Base-by-base conservation (phyloP, 345 rosid species). In the Lagerstroemia speciosa region DNA sequence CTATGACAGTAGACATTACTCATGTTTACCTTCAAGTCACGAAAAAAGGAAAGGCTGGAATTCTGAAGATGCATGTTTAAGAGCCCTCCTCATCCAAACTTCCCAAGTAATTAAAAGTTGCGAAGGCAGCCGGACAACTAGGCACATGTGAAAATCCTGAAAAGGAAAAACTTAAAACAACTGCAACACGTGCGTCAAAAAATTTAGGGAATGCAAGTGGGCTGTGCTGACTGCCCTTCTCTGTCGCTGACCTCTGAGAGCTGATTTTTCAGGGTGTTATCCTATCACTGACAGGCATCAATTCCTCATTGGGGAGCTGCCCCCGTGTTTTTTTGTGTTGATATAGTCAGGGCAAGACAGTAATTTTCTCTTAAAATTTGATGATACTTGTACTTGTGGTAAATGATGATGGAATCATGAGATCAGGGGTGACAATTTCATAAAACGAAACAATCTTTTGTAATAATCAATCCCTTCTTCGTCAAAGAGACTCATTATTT, bases 1-100 rank as follows among this genome's bases (percentile, higher is more conserved):
- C 96, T 81, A 46, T 89, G 93, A 75, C 97, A 89, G 73, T 91
- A 90, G 19, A 91, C 90, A 76, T 86, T 88, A 78, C 78, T 86
- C 80, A 85, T 12, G 83, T 93, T 93, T 58, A 93, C 80, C 98
- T 91, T 80, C 85, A 74, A 73, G 67, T 14, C 6, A 33, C 36
- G 30, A 24, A 8, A 55, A 65, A 29, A 6, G 11, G 0, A 7
- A 38, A n/a, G n/a, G 43, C 43, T 38, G 43, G 43, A 45, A 45
- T 15, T 19, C 24, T 40, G 32, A 40, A 14, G 30, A 65, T 37
- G 2, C 40, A n/a, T 16, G 46, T 50, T 43, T 40, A 10, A 43
- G 24, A 31, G 17, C 11, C 7, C 29, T 48, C 26, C 0, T 45
- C 15, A 40, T 36, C 57, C 26, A 5, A 52, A 52, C 57, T 52